Base-by-base conservation (phyloP, 208 protist genomes). In the Trypanosoma grayi region DNA sequence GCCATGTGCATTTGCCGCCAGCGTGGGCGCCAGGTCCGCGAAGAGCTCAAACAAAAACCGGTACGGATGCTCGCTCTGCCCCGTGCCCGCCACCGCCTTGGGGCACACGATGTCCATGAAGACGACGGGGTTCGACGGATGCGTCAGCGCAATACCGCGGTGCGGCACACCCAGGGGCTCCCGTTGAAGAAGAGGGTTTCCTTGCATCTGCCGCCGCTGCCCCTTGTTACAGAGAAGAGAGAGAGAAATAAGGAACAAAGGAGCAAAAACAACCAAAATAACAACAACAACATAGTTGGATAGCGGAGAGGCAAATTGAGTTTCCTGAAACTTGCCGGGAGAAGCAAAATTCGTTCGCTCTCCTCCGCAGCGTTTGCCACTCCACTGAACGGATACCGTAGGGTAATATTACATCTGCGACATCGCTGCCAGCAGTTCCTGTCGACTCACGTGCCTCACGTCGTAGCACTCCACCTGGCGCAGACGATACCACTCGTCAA, bases 401-500 rank as follows among this genome's bases (percentile, higher is more conserved):
- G 18, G 51, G 24, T 56, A 59, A 71, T n/a, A 53, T 47, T 70
- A 73, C 64, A 67, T 60, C 48, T 50, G 20, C 22, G 40, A 22
- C 45, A 56, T 61, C 13, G 7, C n/a, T 24, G 60, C 37, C 37
- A 68, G 34, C 22, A 69, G 44, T n/a, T 68, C 60, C 25, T 65
- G 37, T 16, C 61, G 56, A 65, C 48, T 68, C 54, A 67, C 58
- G 36, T 68, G 16, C 14, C 68, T 66, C 22, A 72, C 65, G 40
- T 80, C 73, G 66, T 80, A 77, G 25, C 66, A 68, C 66, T 92
- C 85, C 41, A 92, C 37, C 39, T 76, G 70, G 16, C 77, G 65
- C 44, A 93, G 70, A 5, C 82, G 79, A 58, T 90, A 90, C 86
- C 86, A 93, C 71, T 93, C 82, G 43, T 73, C 80, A 73, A 90